Base-by-base conservation (phyloP, 2,329 filamentous ascomycete genomes). In the Aspergillus pseudotamarii region DNA sequence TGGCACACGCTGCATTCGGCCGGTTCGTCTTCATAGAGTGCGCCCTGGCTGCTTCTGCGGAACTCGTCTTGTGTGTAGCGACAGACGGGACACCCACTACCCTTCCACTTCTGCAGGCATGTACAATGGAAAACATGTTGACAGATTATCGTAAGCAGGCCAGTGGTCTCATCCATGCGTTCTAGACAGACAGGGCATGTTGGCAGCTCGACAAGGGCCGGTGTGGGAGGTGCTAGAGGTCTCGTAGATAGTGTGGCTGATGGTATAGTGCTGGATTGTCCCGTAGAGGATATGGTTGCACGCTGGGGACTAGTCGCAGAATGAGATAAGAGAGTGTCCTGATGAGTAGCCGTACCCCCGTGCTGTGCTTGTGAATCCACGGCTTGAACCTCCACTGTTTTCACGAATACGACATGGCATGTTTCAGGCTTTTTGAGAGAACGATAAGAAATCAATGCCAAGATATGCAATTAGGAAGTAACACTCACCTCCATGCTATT, bases 121-220 rank as follows among this genome's bases (percentile, higher is more conserved):
- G 90, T 94, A 75, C 95, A 98, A 76, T 99, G 95, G 75, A 99
- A 99, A 58, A 98, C 93, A 72, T 99, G 95, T 73, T 98, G 94
- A 75, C 95, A 99, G 34, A 96, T 89, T 46, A 98, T 98, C 0
- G 95, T 99, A 74, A 99, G 87, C 2, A 99, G 83, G 0, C 95
- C 95, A 0, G 93, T 96, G 0, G 94, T 97, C 76, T 98, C 94
- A 73, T 99, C 95, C 95, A 99, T 99, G 55, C 94, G 90, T 77
- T 99, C 95, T 6, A 99, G 85, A 69, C 95, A 99, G 11, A 99
- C 95, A 0, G 95, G 94, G 68, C 95, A 99, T 1, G 95, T 98
- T 2, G 95, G 95, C 14, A 99, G 82, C 79, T 99, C 95, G 59
- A 97, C 86, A 1, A 98, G 84, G 57, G 92, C 91, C 1, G 94